Percentiles rank a stretch among this genome's conserved stretches.
Conservation (phyloP, 257 asterid species). For the Nicotiana otophora region DNA sequence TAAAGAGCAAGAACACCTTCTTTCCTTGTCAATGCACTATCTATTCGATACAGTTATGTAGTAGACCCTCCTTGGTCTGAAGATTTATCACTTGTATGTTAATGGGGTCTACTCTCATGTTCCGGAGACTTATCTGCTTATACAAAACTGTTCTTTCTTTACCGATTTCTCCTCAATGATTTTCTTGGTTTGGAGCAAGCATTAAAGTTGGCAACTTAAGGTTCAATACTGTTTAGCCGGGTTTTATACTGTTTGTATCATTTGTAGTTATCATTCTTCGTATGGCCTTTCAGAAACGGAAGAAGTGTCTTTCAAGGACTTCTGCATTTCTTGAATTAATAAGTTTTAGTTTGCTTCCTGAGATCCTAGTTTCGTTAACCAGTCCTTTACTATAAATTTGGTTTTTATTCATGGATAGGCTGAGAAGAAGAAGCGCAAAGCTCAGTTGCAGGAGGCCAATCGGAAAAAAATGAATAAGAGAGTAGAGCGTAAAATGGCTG, state of each 20-base stretch:
- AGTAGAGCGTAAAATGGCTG: constrained; percentile 94
- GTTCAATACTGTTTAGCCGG: background rate
- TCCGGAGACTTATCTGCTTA: background rate
- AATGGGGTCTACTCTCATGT: background rate
- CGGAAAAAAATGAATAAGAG: constrained; percentile 57
- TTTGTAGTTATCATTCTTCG: background rate
- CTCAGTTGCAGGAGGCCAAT: constrained; percentile 68
- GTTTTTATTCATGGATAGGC: constrained; percentile 26
- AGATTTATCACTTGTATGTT: background rate
- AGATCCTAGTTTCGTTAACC: background rate
- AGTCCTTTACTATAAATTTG: background rate
- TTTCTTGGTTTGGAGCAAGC: background rate
- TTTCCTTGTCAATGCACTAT: background rate
- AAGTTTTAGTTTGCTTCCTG: background rate
- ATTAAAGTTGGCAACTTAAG: background rate
- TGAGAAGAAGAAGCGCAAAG: constrained; percentile 79
- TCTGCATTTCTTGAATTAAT: background rate
- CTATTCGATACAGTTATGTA: background rate
- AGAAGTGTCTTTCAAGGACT: background rate
- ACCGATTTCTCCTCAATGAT: background rate
- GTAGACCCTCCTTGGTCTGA: background rate
- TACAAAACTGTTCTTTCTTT: background rate
- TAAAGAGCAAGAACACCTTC: background rate
- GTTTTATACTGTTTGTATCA: background rate
- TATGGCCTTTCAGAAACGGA: background rate